Evolutionary conservation across 768 basidiomycete species (phyloP).

Genomic region (Paxillus rubicundulus): DNA sequence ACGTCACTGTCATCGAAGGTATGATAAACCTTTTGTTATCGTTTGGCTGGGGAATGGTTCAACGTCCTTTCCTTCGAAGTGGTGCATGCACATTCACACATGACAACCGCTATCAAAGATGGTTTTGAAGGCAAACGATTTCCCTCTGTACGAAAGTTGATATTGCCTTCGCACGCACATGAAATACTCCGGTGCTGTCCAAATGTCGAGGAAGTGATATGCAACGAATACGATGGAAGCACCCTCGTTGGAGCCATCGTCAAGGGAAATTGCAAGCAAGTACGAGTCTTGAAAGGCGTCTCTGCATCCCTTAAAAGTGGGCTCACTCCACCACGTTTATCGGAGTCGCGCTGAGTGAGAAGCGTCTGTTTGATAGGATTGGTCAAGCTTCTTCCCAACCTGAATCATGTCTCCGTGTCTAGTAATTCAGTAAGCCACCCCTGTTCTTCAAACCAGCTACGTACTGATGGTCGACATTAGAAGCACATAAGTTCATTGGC

Average conservation of each 20-base stretch:
- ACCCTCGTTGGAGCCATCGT: slow-evolving; percentile 3
- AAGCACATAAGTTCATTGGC: background rate
- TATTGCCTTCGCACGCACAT: slow-evolving; percentile 4
- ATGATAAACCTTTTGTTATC: background rate
- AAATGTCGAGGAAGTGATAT: slow-evolving; percentile 9
- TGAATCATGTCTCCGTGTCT: slow-evolving; percentile 3
- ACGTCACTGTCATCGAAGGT: slow-evolving; percentile 11
- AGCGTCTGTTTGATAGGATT: slow-evolving; percentile 1
- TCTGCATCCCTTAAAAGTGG: background rate
- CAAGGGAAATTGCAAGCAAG: slow-evolving; percentile 1
- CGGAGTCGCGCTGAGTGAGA: background rate
- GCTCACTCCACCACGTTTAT: slow-evolving; percentile 4
- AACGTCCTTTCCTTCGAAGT: background rate
- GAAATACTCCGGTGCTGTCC: slow-evolving; percentile 11
- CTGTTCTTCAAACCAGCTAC: background rate
- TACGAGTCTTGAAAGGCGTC: slow-evolving; percentile 8
- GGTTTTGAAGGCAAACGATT: slow-evolving; percentile 8
- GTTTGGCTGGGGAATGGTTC: too few relatives aligned
- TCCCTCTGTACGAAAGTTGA: slow-evolving; percentile 6
- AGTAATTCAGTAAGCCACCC: background rate
- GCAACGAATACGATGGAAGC: slow-evolving; percentile 3
- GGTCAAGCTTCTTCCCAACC: slow-evolving; percentile 5
- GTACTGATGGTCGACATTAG: background rate
- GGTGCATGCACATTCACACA: background rate
- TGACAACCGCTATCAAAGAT: slow-evolving; percentile 4